Base-by-base conservation (phyloP, 2,329 filamentous ascomycete genomes). In the Pezicula rhizophila region DNA sequence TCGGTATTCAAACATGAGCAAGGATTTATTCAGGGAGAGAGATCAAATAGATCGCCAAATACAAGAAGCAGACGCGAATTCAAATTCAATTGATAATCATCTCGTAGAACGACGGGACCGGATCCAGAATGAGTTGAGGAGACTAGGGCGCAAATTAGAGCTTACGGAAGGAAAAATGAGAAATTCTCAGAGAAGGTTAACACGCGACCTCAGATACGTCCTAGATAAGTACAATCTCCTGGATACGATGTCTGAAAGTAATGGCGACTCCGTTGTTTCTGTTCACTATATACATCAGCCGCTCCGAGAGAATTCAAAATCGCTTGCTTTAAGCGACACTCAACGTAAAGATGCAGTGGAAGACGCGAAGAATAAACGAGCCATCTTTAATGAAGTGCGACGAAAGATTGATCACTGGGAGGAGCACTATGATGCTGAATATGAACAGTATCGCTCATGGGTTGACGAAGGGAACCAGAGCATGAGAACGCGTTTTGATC, bases 401-500 rank as follows among this genome's bases (percentile, higher is more conserved):
- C 8, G 48, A 3, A 54, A 42, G 26, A 18, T 52, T 2, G 45
- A 57, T 8, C 45, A 51, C 31, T 51, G 51, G 48, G 35, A 43
- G 3, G n/a, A 37, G 0, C 47, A 48, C 5, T 53, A 56, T 14
- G 42, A 52, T 2, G 15, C 44, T 1, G 17, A 50, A 23, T 52
- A 49, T 14, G 11, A 38, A 15, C 5, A 25, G 14, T 55, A 50
- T 41, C 17, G 20, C n/a, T 12, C 20, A 26, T 26, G 33, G n/a
- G 25, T 47, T 3, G 47, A 39, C 3, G 18, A 39, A 25, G 43
- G 53, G 1, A 43, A 23, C 4, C 28, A 45, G 4, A 37, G 15
- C 2, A 43, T 40, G 2, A 54, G 39, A 12, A 58, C 38, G 5
- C 41, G 42, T 3, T 57, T 57, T 39, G 55, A 56, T 26, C 6